Conservation (phyloP, 768 basidiomycete species). For the Xanthoconium stramineum region DNA sequence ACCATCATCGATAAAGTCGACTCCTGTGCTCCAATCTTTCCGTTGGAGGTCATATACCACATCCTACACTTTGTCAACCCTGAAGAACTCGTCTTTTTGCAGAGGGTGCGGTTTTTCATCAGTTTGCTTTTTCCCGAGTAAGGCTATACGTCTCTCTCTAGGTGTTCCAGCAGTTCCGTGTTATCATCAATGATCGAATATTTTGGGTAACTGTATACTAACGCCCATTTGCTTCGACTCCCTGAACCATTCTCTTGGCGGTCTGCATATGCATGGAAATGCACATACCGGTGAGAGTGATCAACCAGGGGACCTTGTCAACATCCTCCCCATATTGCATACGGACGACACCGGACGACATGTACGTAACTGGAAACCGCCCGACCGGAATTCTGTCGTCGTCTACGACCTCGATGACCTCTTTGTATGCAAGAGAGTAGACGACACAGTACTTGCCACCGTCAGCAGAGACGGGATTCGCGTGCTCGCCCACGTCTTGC, state of each 20-base stretch:
- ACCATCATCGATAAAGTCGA: too few relatives aligned
- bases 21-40: too few relatives aligned
- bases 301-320: conserved; percentile 12
- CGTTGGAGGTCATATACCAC: too few relatives aligned
- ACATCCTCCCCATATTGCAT: conserved; percentile 17
- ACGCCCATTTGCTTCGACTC: background rate
- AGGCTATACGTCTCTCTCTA: too few relatives aligned
- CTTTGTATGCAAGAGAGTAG: conserved; percentile 16
- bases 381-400: background rate
- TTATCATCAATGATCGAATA: background rate
- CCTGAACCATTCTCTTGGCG: background rate
- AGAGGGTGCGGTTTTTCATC: too few relatives aligned
- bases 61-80: too few relatives aligned
- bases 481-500: conserved; percentile 13
- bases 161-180: background rate
- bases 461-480: conserved; percentile 8
- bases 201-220: background rate
- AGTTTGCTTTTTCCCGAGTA: too few relatives aligned
- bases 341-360: conserved; percentile 18
- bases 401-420: conserved; percentile 4
- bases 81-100: too few relatives aligned
- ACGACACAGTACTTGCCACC: conserved; percentile 24
- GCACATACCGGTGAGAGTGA: conserved; percentile 5
- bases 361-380: conserved; percentile 5
- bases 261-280: too few relatives aligned